Evolutionary conservation across 805 yeast genomes (phyloP), one percentile per base, ranked within the genome.

Genomic region (Metschnikowia aberdeeniae): DNA sequence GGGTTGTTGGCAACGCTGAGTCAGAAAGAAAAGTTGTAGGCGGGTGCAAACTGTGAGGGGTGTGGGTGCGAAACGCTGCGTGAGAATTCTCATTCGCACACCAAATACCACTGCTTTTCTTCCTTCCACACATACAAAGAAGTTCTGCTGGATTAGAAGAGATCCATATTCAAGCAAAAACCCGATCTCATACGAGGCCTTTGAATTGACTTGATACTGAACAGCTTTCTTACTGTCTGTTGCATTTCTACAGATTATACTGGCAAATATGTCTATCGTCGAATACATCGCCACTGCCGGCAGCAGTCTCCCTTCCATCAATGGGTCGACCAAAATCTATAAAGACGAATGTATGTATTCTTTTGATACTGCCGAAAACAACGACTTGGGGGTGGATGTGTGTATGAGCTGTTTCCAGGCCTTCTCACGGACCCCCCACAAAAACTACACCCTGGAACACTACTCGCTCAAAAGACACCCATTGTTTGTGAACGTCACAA

Each of bases 261-360:
- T 22, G 26, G 26, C 26, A 32, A 19, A 8, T 14, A 50, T 50
- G 51, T 36, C 45, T 12, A 31, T 40, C 3, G 24, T n/a, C 14
- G 51, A 44, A 6, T 50, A 28, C 43, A 34, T 50, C 26, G 22
- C 42, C 14, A 38, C 46, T 14, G 35, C 45, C 9, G 36, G 48
- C 10, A 44, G 49, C 1, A 46, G 49, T n/a, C 47, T 67, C 24
- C 61, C 66, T 5, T 20, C 47, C 24, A 51, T 66, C 24, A 50
- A 62, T 1, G 37, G 57, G 13, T 46, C 53, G 20, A 47, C 61
- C 33, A 56, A 73, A 2, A 79, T 90, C 13, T 82, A 80, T 57
- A 90, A 88, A 59, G 97, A 92, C 67, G 97, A 89, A 53, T 90
- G 97, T 60, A 85, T 86, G 68, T 92, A 78, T 65, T 84, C 90